Base-by-base conservation (phyloP, 2,329 filamentous ascomycete species). In the Apiospora saccharicola region DNA sequence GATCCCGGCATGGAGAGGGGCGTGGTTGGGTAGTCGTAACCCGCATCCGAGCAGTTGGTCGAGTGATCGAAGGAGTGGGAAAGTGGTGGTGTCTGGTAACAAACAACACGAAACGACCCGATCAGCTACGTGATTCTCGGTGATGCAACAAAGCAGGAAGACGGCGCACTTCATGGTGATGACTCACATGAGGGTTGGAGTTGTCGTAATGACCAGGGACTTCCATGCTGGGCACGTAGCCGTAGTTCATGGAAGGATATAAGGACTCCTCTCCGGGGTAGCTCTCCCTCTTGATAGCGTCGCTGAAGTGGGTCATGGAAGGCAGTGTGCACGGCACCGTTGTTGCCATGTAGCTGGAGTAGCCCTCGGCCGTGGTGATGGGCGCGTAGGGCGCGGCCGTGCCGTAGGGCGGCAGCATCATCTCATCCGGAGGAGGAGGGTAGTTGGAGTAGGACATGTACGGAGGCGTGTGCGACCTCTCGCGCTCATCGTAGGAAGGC, bases 111-210 rank as follows among this genome's bases (percentile, higher is more conserved):
- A 64, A 61, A 64, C 57, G 57, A 30, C 30, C 81, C 81, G 81
- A 84, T 88, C 86, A 88, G 87, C 85, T 85, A 83, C 81, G 81
- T 79, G 80, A 77, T 78, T 82, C 81, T 81, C 81, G 81, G 78
- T 81, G 81, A 77, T 81, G 80, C 81, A 82, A 81, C 57, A 64
- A 64, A 64, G 57, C 57, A 64, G 57, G 57, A 77, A 80, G 79
- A 79, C 82, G 80, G 79, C 84, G 85, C 79, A 81, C 85, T 49
- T 61, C 47, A 81, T 84, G 84, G 57, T 64, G 57, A 68, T 47
- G 67, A 91, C 90, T 92, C 91, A 95, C 93, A 90, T 93, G 92
- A 87, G 91, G 89, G 83, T 90, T 89, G 82, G 90, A 89, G 77
- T 90, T 86, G 80, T 92, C 89, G 85, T 93, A 94, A 72, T 86